Base-by-base conservation (phyloP, 2,329 filamentous ascomycete species). In the Fusarium pseudocircinatum region DNA sequence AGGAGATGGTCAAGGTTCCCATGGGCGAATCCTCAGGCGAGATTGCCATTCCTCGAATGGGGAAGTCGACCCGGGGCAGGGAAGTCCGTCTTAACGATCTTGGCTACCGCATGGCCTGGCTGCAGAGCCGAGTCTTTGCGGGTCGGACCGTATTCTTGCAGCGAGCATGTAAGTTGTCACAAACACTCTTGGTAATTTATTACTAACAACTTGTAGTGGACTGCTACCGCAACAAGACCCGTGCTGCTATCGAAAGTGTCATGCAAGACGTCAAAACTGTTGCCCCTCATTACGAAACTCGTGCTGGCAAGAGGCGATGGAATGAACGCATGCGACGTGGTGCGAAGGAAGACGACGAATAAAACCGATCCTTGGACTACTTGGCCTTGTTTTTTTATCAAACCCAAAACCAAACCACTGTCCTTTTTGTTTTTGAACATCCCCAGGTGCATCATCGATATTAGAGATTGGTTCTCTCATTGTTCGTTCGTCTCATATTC, bases 31-130 rank as follows among this genome's bases (percentile, higher is more conserved):
- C 92, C n/a, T 86, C 95, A 69, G 88, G 88, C 26, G 92, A 94
- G 78, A 87, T 97, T 42, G 89, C 91, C 4, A 92, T 97, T 44
- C 94, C 95, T 32, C 88, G 91, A 66, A 91, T 95, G 82, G 91
- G 91, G 56, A 91, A 89, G 79, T 85, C 86, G 49, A 89, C 90
- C 75, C 90, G 94, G 56, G 89, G 87, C 56, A 96, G 94, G 84
- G 96, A 98, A 81, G 91, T 96, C n/a, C 90, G 94, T 54, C 85
- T 98, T 70, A 98, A 98, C 80, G 95, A 98, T 79, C 85, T 98
- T 50, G 96, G 95, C 6, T 97, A 97, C 81, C 91, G 96, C 52
- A 97, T 99, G 93, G 95, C 94, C 54, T 99, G 96, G 96, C 92
- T 95, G 61, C 96, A 98, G 84, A 96, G 95, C 81, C 89, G 96